Conservation (phyloP, 2,329 filamentous ascomycete genomes). For the Cercospora brassicicola region DNA sequence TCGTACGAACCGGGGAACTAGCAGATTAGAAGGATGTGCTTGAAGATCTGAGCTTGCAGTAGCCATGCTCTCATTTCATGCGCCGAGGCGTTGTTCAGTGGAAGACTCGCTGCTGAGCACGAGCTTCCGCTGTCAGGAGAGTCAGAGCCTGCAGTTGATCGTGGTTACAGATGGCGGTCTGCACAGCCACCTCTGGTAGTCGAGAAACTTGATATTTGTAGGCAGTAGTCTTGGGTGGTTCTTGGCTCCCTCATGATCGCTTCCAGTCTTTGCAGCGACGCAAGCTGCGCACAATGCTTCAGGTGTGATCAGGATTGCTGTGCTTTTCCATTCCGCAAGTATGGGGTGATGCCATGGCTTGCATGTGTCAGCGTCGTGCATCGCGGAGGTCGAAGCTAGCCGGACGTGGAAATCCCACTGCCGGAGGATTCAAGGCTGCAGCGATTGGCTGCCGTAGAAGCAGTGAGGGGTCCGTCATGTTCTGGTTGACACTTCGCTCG, state of each 20-base stretch:
- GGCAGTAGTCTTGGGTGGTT: background rate
- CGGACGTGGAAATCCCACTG: constrained; percentile 3
- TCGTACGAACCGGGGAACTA: background rate
- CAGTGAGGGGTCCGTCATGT: constrained; percentile 5
- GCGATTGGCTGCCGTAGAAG: background rate
- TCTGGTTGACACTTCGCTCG: constrained; percentile 8
- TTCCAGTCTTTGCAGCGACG: background rate
- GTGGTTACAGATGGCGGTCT: background rate
- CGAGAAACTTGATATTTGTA: background rate
- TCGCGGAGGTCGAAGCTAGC: constrained; percentile 2
- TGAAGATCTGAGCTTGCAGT: background rate
- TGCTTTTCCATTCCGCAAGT: background rate
- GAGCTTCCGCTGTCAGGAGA: background rate
- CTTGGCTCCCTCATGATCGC: background rate
- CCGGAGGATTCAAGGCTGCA: constrained; percentile 4
- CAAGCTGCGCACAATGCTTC: background rate
- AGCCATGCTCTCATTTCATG: background rate
- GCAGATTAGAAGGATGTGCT: background rate
- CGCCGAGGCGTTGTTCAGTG: background rate
- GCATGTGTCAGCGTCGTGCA: background rate
- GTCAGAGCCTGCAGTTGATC: background rate
- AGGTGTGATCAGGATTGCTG: background rate
- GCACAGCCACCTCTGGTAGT: background rate
- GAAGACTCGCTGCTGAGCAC: background rate
- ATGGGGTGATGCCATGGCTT: background rate